Evolutionary conservation across 495 filamentous ascomycete species (phyloP).

Genomic region (Rhypophila decipiens): DNA sequence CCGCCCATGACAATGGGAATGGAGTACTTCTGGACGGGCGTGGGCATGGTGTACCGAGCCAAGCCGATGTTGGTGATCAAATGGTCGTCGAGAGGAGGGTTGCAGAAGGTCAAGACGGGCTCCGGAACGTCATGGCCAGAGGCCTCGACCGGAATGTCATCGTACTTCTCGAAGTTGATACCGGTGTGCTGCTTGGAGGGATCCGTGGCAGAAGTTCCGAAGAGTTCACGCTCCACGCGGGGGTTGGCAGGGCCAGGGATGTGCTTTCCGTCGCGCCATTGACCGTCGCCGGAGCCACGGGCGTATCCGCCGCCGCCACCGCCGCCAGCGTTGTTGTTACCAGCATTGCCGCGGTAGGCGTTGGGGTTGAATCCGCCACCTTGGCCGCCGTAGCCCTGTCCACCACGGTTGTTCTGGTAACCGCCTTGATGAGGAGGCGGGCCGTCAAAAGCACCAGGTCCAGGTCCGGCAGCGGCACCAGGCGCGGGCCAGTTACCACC

Average conservation of each 20-base stretch:
- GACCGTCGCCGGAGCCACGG: constrained; percentile 80
- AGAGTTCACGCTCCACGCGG: constrained; percentile 89
- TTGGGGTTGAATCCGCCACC: constrained; percentile 44
- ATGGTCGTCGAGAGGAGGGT: constrained; percentile 90
- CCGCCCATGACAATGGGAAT: constrained; percentile 96
- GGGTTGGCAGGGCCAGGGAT: constrained; percentile 80
- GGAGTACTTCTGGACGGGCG: constrained; percentile 96
- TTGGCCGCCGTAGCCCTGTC: constrained; percentile 9
- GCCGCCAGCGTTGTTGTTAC: constrained; percentile 31
- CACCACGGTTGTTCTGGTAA: constrained; percentile 11
- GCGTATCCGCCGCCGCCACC: constrained; percentile 45
- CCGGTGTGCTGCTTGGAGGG: constrained; percentile 90
- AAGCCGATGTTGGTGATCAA: constrained; percentile 85
- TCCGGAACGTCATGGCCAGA: constrained; percentile 93
- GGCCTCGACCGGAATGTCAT: constrained; percentile 97
- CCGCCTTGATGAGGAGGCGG: constrained; percentile 9
- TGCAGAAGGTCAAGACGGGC: constrained; percentile 80
- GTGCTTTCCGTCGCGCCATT: constrained; percentile 96
- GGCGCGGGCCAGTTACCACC: constrained; percentile 19
- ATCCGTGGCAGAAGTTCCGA: constrained; percentile 88
- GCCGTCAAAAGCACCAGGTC: constrained; percentile 18
- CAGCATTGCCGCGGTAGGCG: constrained; percentile 64
- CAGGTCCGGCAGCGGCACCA: constrained; percentile 18
- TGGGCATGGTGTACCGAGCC: constrained; percentile 88
- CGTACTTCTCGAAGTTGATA: constrained; percentile 99